phyloP scores from a whole-genome alignment of 352 stramenopile genomes.

The Globisporangium irregulare region DNA sequence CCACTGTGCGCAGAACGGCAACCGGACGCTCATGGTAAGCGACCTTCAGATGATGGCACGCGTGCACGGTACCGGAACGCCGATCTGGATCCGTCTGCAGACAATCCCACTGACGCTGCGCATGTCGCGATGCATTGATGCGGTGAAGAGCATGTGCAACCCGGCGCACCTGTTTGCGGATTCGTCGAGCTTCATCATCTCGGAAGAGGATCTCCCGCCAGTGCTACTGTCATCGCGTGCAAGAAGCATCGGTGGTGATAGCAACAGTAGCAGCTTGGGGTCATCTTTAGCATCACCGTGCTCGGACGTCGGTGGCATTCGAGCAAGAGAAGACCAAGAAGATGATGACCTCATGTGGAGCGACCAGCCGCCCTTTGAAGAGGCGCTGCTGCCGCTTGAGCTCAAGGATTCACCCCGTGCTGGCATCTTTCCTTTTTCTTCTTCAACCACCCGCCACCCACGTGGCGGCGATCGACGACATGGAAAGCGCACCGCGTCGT shows the following conservation, averaged over 20 bases:
- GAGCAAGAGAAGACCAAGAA: neutral
- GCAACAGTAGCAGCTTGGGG: slow-evolving; percentile 1
- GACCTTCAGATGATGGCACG: slow-evolving; percentile 46
- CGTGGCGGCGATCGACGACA: neutral
- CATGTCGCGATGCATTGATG: slow-evolving; percentile 80
- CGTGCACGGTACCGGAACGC: slow-evolving; percentile 23
- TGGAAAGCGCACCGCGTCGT: slow-evolving; percentile 15
- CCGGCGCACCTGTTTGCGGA: slow-evolving; percentile 57
- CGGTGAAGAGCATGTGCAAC: slow-evolving; percentile 40
- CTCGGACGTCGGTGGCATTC: neutral
- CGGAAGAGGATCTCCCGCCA: slow-evolving; percentile 52
- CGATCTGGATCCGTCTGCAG: slow-evolving; percentile 55
- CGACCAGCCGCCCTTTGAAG: neutral
- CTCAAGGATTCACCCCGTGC: slow-evolving; percentile 33
- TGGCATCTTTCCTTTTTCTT: neutral
- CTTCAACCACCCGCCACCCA: neutral
- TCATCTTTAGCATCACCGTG: slow-evolving; percentile 6
- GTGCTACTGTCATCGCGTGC: slow-evolving; percentile 25
- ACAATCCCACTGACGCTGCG: slow-evolving; percentile 67
- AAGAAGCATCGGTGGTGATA: slow-evolving; percentile 9
- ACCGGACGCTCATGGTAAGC: slow-evolving; percentile 18
- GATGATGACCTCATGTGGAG: neutral
- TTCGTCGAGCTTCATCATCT: slow-evolving; percentile 70
- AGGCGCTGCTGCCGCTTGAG: slow-evolving; percentile 43
- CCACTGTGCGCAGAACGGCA: slow-evolving; percentile 21